phyloP scores from a whole-genome alignment of 768 basidiomycete genomes.

The Termitomyces sp. region DNA sequence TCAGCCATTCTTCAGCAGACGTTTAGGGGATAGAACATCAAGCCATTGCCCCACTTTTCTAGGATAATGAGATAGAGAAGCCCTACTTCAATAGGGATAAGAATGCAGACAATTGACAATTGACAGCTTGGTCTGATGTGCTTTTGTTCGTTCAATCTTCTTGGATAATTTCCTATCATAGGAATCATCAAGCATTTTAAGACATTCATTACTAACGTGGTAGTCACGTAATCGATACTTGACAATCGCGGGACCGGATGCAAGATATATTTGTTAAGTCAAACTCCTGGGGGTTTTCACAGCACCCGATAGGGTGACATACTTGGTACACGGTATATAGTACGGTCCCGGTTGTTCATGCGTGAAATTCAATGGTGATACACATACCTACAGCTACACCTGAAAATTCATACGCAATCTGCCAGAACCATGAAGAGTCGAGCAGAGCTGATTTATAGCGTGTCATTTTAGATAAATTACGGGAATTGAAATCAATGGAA shows the following conservation, averaged over 20 bases:
- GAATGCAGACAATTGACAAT: not conserved
- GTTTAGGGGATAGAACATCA: slow-evolving; percentile 2
- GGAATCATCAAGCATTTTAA: slow-evolving; percentile 4
- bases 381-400: too few relatives aligned
- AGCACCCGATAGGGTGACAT: too few relatives aligned
- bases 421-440: not conserved
- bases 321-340: too few relatives aligned
- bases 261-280: not conserved
- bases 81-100: not conserved
- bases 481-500: not conserved
- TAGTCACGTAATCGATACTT: not conserved
- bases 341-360: too few relatives aligned
- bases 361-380: too few relatives aligned
- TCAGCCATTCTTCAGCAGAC: not conserved
- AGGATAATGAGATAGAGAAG: slow-evolving; percentile 6
- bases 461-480: not conserved
- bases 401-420: not conserved
- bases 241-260: slow-evolving; percentile 3
- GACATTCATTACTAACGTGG: slow-evolving; percentile 1
- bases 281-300: too few relatives aligned
- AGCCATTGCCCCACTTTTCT: slow-evolving; percentile 1
- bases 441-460: not conserved
- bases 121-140: not conserved
- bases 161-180: slow-evolving; percentile 7
- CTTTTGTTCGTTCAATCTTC: not conserved